phyloP scores from a whole-genome alignment of 306 rosid species.

The Crotalaria pallida region DNA sequence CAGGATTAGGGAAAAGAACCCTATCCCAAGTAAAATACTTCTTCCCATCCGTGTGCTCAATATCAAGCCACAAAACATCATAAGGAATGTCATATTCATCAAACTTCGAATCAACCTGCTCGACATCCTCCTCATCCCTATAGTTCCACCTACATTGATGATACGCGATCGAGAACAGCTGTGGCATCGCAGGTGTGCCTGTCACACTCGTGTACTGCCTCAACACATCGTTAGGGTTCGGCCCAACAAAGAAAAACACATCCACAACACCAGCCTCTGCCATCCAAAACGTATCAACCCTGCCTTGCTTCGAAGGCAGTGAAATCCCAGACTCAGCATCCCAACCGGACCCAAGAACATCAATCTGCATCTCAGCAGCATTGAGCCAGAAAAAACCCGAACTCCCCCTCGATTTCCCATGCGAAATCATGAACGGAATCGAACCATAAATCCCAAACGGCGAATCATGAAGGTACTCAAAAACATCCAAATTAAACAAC shows the following conservation, averaged over 20 bases:
- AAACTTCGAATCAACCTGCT: slow-evolving; percentile 77
- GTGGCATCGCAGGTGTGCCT: slow-evolving; percentile 75
- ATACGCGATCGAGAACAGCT: slow-evolving; percentile 73
- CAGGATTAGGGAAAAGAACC: slow-evolving; percentile 75
- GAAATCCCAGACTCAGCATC: slow-evolving; percentile 63
- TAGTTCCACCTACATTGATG: slow-evolving; percentile 98
- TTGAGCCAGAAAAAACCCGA: slow-evolving; percentile 91
- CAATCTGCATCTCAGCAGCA: slow-evolving; percentile 98
- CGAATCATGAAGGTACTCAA: slow-evolving; percentile 75
- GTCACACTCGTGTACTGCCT: slow-evolving; percentile 80
- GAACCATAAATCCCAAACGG: slow-evolving; percentile 93
- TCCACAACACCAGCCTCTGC: slow-evolving; percentile 91
- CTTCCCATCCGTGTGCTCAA: slow-evolving; percentile 92
- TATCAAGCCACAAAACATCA: slow-evolving; percentile 97
- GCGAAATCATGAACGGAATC: slow-evolving; percentile 86
- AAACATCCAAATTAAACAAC: slow-evolving; percentile 81
- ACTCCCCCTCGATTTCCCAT: slow-evolving; percentile 64
- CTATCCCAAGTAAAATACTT: slow-evolving; percentile 91
- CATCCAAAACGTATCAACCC: slow-evolving; percentile 92
- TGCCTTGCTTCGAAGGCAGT: slow-evolving; percentile 55
- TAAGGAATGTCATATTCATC: slow-evolving; percentile 90
- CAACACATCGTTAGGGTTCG: slow-evolving; percentile 73
- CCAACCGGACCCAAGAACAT: slow-evolving; percentile 85
- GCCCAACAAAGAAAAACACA: slow-evolving; percentile 76
- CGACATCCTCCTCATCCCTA: slow-evolving; percentile 93